Evolutionary conservation across 257 asterid genomes (phyloP), one percentile per base, ranked within the genome.

Genomic region (Avicennia marina): DNA sequence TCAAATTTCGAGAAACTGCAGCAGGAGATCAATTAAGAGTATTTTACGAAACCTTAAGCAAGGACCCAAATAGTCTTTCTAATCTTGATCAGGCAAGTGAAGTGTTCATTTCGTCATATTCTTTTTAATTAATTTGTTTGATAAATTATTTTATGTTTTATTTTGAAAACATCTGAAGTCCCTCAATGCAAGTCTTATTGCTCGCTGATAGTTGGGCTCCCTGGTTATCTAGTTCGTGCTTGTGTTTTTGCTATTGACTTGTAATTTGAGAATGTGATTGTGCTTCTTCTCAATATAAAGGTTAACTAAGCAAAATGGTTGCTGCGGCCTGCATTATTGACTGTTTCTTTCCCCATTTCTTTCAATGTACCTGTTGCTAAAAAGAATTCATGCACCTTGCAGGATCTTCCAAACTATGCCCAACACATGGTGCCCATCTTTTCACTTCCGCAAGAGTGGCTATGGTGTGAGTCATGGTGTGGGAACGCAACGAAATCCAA

Each of bases 401-500:
- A 93, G 98, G 97, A 93, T 81, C 95, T 93, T 77, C 98, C 98
- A 6, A 93, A 93, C 78, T 93, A 89, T 65, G 99, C 99, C 32
- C 97, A 93, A 72, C 96, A 93, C 66, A 73, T 82, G 79, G 99
- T 93, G 19, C 97, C 97, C 63, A 89, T 93, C 71, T 84, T 81
- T 72, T 93, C 99, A 17, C 90, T 93, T 45, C 99, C 97, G 45
- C 99, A 93, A 82, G 99, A 93, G 75, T 93, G 99, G 99, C 82
- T 93, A 53, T 93, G 99, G 99, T 89, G 99, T 13, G 99, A 93
- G 85, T 93, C 99, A 15, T 93, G 97, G 97, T 93, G 96, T 62
- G 97, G 97, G 13, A 89, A 93, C 36, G 69, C 89, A 18, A 89
- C 97, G 7, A 93, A 93, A 72, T 34, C 89, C 25, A 84, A 75